phyloP scores from a whole-genome alignment of 306 rosid species.

The Pterocarpus santalinus region DNA sequence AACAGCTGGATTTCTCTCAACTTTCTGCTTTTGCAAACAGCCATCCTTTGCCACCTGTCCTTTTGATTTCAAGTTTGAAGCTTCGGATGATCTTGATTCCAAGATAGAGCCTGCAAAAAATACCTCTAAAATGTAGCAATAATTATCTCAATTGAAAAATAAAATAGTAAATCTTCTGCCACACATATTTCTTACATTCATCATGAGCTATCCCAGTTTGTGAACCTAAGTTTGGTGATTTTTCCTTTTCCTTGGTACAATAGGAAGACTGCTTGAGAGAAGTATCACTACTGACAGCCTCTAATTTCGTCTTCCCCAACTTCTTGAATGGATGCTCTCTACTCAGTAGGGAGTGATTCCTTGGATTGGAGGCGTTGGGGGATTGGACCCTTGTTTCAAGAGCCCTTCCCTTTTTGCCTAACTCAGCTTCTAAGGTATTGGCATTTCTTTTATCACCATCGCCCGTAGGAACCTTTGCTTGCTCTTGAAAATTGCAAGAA shows the following conservation, averaged over 20 bases:
- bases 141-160: background rate
- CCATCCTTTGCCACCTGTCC: background rate
- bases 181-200: slow-evolving; percentile 12
- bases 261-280: background rate
- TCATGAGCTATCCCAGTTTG: background rate
- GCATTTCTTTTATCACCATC: background rate
- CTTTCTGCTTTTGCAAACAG: slow-evolving; percentile 8
- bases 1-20: background rate
- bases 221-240: background rate
- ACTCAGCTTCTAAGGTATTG: background rate
- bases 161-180: slow-evolving; percentile 6
- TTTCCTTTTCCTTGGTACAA: background rate
- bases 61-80: slow-evolving; percentile 35
- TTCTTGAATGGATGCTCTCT: slow-evolving; percentile 9
- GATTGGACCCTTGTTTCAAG: background rate
- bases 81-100: slow-evolving; percentile 41
- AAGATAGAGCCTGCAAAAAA: slow-evolving; percentile 33
- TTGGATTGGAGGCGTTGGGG: slow-evolving; percentile 4
- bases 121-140: background rate
- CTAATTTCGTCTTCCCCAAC: background rate
- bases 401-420: background rate
- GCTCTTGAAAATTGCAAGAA: slow-evolving; percentile 17
- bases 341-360: background rate
- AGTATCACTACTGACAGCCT: background rate
- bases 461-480: background rate